Evolutionary conservation across 768 basidiomycete species (phyloP).

Genomic region (Harrya chromipes): DNA sequence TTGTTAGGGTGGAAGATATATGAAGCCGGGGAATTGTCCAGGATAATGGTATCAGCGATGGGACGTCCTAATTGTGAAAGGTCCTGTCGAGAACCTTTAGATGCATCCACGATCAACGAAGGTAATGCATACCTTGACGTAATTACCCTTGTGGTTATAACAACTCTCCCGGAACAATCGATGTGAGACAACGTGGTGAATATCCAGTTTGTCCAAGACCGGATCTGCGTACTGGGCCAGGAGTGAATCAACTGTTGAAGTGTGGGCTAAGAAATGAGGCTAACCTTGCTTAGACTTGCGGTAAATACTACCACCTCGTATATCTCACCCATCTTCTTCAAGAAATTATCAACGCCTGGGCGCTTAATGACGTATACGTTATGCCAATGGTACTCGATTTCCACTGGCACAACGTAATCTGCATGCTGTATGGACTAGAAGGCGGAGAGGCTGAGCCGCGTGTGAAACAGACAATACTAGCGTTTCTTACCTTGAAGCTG

Average conservation of each 20-base stretch:
- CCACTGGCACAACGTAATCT: conserved; percentile 98
- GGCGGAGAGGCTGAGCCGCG: conserved; percentile 8
- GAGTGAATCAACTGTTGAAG: conserved; percentile 6
- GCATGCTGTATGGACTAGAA: conserved; percentile 86
- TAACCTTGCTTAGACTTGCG: conserved; percentile 93
- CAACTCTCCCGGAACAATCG: conserved; percentile 97
- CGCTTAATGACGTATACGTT: conserved; percentile 99
- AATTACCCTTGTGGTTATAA: conserved; percentile 98
- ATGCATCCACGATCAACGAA: background rate
- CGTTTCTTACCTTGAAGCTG: conserved; percentile 83
- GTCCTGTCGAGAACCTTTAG: conserved; percentile 56
- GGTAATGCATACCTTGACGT: conserved; percentile 80
- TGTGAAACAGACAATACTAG: background rate
- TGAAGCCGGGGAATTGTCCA: conserved; percentile 98
- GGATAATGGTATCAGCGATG: conserved; percentile 91
- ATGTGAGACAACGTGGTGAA: conserved; percentile 89
- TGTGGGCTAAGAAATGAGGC: conserved; percentile 19
- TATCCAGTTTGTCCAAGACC: conserved; percentile 94
- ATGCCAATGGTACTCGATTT: conserved; percentile 98
- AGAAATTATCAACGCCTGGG: conserved; percentile 94
- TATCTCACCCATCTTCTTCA: conserved; percentile 97
- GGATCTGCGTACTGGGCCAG: conserved; percentile 89
- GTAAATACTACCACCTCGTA: conserved; percentile 99
- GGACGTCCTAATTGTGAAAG: conserved; percentile 95
- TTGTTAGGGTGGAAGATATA: conserved; percentile 99